These are phyloP conservation scores for Dichomitus squalens DNA, from an alignment of 1,284 basidiomycete species.

Conservation along the genomic window DNA sequence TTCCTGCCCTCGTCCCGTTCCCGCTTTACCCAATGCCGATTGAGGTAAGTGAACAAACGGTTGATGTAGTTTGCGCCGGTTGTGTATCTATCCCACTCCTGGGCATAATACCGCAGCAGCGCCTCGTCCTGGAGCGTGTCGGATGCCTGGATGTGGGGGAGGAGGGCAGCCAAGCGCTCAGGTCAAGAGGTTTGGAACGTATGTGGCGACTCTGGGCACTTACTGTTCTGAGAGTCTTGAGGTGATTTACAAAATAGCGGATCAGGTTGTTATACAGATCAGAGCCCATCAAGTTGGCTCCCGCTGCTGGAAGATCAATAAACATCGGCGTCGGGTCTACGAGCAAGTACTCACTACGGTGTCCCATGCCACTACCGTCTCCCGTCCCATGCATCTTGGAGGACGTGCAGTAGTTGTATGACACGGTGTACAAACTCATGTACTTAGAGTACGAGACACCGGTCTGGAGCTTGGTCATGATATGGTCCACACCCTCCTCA, in stretches of 20 bases:
- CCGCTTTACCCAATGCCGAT: slow-evolving; percentile 99
- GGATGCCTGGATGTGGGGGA: slow-evolving; percentile 56
- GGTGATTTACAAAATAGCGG: slow-evolving; percentile 81
- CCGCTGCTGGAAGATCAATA: slow-evolving; percentile 52
- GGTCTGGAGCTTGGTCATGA: slow-evolving; percentile 87
- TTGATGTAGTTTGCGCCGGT: slow-evolving; percentile 96
- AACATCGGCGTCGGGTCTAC: slow-evolving; percentile 12
- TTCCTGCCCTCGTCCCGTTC: slow-evolving; percentile 98
- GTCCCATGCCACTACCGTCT: slow-evolving; percentile 51
- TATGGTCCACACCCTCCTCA: slow-evolving; percentile 88
- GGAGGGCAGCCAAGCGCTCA: slow-evolving; percentile 19
- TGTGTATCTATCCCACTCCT: slow-evolving; percentile 96
- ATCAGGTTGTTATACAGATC: slow-evolving; percentile 93
- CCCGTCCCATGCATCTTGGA: slow-evolving; percentile 77
- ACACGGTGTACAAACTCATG: slow-evolving; percentile 91
- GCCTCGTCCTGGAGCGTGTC: slow-evolving; percentile 85
- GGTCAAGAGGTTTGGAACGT: slow-evolving; percentile 6
- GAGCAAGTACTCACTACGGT: slow-evolving; percentile 55
- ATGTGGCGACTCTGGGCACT: slow-evolving; percentile 35
- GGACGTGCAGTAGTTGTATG: slow-evolving; percentile 96
- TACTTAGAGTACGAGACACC: slow-evolving; percentile 93
- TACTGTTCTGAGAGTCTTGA: slow-evolving; percentile 68
- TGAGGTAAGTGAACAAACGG: slow-evolving; percentile 94
- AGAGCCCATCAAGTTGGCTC: slow-evolving; percentile 93
- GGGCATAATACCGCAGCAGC: slow-evolving; percentile 89